phyloP scores from a whole-genome alignment of 2,329 filamentous ascomycete genomes.

The Clarireedia paspali region DNA sequence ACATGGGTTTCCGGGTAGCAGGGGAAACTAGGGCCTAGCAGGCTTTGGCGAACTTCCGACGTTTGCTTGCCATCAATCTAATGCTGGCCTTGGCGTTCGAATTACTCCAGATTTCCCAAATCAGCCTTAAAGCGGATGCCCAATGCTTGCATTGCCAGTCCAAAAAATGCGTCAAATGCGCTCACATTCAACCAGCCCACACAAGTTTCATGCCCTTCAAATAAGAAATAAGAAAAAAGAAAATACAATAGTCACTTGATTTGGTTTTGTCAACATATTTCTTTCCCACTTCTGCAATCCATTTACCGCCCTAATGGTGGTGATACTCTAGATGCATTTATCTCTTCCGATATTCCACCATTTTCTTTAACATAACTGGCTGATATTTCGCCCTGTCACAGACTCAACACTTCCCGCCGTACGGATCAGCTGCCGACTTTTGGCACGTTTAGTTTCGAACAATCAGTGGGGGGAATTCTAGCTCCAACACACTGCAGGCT shows the following conservation, averaged over 20 bases:
- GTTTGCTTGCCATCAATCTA: slow-evolving; percentile 15
- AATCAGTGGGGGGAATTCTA: slow-evolving; percentile 20
- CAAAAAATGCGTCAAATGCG: slow-evolving; percentile 18
- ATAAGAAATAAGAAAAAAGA: too few relatives aligned
- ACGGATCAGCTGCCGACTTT: slow-evolving; percentile 28
- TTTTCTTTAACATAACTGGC: slow-evolving; percentile 16
- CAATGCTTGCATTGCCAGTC: slow-evolving; percentile 22
- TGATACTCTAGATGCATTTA: slow-evolving; percentile 9
- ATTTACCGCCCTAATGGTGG: slow-evolving; percentile 22
- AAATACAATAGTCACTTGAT: slow-evolving; percentile 15
- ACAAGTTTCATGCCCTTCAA: slow-evolving; percentile 12
- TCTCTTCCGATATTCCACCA: slow-evolving; percentile 18
- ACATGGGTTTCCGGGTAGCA: slow-evolving; percentile 23
- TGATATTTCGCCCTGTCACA: slow-evolving; percentile 25
- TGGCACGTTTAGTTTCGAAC: slow-evolving; percentile 18
- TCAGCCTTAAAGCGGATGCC: slow-evolving; percentile 29
- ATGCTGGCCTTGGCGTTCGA: slow-evolving; percentile 15
- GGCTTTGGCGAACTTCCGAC: slow-evolving; percentile 19
- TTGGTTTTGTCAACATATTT: slow-evolving; percentile 18
- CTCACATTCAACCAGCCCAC: slow-evolving; percentile 18
- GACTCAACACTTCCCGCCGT: slow-evolving; percentile 18
- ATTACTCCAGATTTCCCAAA: slow-evolving; percentile 29
- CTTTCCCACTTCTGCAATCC: slow-evolving; percentile 13
- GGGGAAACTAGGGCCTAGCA: slow-evolving; percentile 18
- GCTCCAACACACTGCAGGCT: slow-evolving; percentile 16